These are phyloP conservation scores for Colletotrichum siamense DNA, from an alignment of 2,329 filamentous ascomycete genomes.

Conservation along the genomic window DNA sequence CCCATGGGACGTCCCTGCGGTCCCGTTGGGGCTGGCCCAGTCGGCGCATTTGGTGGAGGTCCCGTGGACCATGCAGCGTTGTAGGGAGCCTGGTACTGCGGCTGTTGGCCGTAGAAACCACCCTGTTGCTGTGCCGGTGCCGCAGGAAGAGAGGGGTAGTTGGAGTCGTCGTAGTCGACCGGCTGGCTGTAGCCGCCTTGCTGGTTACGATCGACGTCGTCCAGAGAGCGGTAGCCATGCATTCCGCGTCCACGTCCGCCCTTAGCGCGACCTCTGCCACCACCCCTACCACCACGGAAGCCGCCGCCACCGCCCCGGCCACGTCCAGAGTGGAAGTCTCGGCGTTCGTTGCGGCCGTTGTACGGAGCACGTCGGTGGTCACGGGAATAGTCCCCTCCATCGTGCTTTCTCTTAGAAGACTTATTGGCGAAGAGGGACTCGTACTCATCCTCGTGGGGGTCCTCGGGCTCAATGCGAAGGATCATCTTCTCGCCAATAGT, in stretches of 20 bases:
- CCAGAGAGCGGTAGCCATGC: slow-evolving; percentile 68
- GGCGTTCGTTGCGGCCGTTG: slow-evolving; percentile 44
- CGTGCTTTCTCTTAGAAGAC: slow-evolving; percentile 64
- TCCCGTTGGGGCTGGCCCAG: slow-evolving; percentile 9
- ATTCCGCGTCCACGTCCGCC: slow-evolving; percentile 53
- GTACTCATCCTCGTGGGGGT: slow-evolving; percentile 65
- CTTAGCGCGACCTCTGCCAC: slow-evolving; percentile 45
- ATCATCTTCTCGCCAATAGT: slow-evolving; percentile 87
- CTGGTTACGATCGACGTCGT: slow-evolving; percentile 63
- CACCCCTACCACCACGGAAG: slow-evolving; percentile 42
- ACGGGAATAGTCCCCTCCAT: slow-evolving; percentile 34
- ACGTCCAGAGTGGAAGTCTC: slow-evolving; percentile 48
- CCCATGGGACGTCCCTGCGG: slow-evolving; percentile 26
- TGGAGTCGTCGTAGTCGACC: slow-evolving; percentile 54
- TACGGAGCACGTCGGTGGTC: slow-evolving; percentile 29
- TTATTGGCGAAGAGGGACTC: slow-evolving; percentile 68
- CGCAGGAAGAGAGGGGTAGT: slow-evolving; percentile 30
- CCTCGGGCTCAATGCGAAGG: slow-evolving; percentile 79
- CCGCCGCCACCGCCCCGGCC: slow-evolving; percentile 40
- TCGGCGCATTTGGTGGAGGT: slow-evolving; percentile 10
- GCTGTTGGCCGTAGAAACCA: slow-evolving; percentile 22
- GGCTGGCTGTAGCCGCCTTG: slow-evolving; percentile 45
- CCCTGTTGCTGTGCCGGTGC: slow-evolving; percentile 18
- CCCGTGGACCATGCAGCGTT: background rate
- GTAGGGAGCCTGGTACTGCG: slow-evolving; percentile 21